Base-by-base conservation (phyloP, 1,139 yeast genomes). In the Dujonia santamariae region DNA sequence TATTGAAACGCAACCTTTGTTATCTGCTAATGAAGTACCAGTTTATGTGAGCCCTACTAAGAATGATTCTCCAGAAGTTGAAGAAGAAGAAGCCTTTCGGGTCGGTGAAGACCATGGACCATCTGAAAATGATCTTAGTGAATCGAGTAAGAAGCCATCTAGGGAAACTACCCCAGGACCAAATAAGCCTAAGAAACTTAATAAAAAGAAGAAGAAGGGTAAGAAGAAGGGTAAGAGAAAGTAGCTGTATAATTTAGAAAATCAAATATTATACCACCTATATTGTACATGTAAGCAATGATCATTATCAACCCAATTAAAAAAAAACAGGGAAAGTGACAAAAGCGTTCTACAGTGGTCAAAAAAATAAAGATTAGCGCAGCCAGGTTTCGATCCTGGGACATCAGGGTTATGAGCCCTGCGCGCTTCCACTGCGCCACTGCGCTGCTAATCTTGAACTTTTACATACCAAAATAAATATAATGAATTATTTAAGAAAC, bases 341-440 rank as follows among this genome's bases (percentile, higher is more conserved):
- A n/a, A n/a, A n/a, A n/a, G n/a, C n/a, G n/a, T n/a, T n/a, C n/a
- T n/a, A n/a, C n/a, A n/a, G n/a, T n/a, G n/a, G n/a, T n/a, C n/a
- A n/a, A n/a, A n/a, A n/a, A n/a, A 27, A 29, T 19, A 29, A 29
- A 19, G 26, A 20, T 9, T 83, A 84, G 94, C 95, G 90, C 82
- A 81, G 87, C 88, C 78, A 71, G 87, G 95, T 85, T 83, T 85
- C 95, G 95, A 85, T 85, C 95, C 90, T 72, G 78, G 90, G 95
- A 83, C 95, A 80, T 85, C 92, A 83, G 94, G 94, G 95, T 85
- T 85, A 85, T 85, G 88, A 81, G 88, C 88, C 88, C 92, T 81
- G 90, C 90, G 90, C 92, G 92, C 92, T 84, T 82, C 94, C 94
- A 78, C 92, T 84, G 92, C 92, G 92, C 88, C 88, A 82, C 85